Base-by-base conservation (phyloP, 805 yeast genomes). In the Sungouiella blattae region DNA sequence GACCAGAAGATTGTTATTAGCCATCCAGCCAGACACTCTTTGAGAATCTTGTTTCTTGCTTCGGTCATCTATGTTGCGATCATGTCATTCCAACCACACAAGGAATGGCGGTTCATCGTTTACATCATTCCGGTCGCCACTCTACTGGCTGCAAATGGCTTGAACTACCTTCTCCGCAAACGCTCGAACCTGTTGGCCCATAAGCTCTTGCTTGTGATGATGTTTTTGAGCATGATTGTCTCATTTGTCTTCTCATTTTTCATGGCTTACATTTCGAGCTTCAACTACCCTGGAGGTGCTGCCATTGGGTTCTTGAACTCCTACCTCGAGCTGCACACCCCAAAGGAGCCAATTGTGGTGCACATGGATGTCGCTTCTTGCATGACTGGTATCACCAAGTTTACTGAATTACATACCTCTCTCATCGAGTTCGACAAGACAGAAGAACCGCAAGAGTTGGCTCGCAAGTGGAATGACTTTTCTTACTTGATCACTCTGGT, bases 101-200 rank as follows among this genome's bases (percentile, higher is more conserved):
- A 91, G 55, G 98, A 91, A 64, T 87, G 95, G 95, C 74, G 97
- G 48, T 91, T 91, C 52, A 78, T 91, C 26, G 66, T 83, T 12
- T 91, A 89, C 57, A 64, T 79, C 0, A 62, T 83, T 4, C 96
- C 97, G 1, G 67, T 81, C 0, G 56, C 87, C 39, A 77, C 83
- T 0, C 48, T 83, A 13, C 53, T 75, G 21, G 88, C 84, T 5
- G 80, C 93, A 2, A 64, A 73, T 29, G 86, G 85, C 5, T 71
- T 81, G 11, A 57, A 73, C 1, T 43, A 40, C 27, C 46, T 62
- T 25, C 34, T 51, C 35, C 32, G 32, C 18, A 53, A 49, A 20
- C 43, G 52, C 43, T 28, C 47, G 5, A 21, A 24, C 7, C 46
- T 51, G 33, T 28, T 53, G 11, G 39, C 48, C 5, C 50, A 46